A percentile compares a stretch with the other conserved stretches of the same genome.
Evolutionary conservation across 805 yeast genomes (phyloP).

Genomic region (Candida dajiaensis): DNA sequence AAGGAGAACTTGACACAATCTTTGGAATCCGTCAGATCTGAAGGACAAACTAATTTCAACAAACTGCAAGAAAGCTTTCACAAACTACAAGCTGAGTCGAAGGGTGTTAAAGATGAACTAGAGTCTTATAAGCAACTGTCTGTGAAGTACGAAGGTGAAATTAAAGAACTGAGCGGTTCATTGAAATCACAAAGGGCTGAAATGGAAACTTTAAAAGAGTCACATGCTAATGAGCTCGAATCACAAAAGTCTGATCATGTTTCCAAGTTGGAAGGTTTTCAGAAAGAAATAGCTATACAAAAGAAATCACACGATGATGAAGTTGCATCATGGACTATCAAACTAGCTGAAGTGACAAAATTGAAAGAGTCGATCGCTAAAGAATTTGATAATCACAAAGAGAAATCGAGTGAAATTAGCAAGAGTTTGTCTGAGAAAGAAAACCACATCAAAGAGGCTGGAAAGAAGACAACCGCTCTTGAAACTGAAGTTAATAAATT

Average conservation of each 20-base stretch:
- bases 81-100: constrained; percentile 1
- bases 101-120: constrained; percentile 8
- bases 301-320: constrained; percentile 4
- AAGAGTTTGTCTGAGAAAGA: background rate
- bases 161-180: constrained; percentile 8
- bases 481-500: background rate
- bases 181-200: constrained; percentile 3
- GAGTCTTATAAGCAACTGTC: constrained; percentile 4
- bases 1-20: constrained; percentile 2
- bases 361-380: background rate
- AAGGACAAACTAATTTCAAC: background rate
- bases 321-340: background rate
- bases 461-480: background rate
- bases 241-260: background rate
- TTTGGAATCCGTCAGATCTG: background rate
- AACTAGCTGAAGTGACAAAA: constrained; percentile 1
- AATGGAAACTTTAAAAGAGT: background rate
- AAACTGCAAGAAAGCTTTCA: constrained; percentile 5
- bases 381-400: constrained; percentile 5
- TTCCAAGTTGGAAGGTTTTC: constrained; percentile 4
- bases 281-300: constrained; percentile 5
- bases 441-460: constrained; percentile 1
- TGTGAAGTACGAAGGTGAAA: constrained; percentile 6
- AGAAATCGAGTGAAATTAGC: background rate
- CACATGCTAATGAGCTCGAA: background rate